Conservation (phyloP, 257 asterid genomes). For the Scutellaria baicalensis region DNA sequence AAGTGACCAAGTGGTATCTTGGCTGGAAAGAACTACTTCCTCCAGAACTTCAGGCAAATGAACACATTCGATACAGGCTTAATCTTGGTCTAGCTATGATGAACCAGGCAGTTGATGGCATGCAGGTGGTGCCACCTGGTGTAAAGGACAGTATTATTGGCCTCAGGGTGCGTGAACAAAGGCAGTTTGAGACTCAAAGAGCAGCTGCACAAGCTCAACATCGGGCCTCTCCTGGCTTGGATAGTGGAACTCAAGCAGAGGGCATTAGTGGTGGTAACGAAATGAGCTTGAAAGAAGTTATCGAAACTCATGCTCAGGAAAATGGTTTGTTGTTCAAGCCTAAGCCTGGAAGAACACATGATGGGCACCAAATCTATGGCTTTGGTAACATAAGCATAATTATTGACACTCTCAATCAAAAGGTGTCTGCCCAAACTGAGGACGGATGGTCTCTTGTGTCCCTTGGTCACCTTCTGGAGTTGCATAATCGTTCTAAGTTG, state of each 20-base stretch:
- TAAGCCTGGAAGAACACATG: slow-evolving; percentile 78
- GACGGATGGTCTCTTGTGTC: slow-evolving; percentile 65
- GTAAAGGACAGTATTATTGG: slow-evolving; percentile 63
- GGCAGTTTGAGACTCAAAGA: slow-evolving; percentile 74
- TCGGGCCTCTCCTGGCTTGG: slow-evolving; percentile 20
- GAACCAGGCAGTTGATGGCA: slow-evolving; percentile 81
- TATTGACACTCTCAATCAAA: slow-evolving; percentile 63
- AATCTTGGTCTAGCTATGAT: slow-evolving; percentile 70
- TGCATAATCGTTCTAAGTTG: slow-evolving; percentile 47
- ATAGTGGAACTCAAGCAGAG: slow-evolving; percentile 27
- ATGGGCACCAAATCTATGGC: slow-evolving; percentile 80
- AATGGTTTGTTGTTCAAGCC: slow-evolving; percentile 54
- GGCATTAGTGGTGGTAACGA: slow-evolving; percentile 27
- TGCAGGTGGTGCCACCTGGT: slow-evolving; percentile 78
- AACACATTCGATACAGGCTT: slow-evolving; percentile 56
- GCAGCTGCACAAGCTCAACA: slow-evolving; percentile 70
- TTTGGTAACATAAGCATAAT: slow-evolving; percentile 73
- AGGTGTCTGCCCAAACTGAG: slow-evolving; percentile 64
- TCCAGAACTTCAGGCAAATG: slow-evolving; percentile 65
- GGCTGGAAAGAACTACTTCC: slow-evolving; percentile 88
- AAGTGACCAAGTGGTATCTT: slow-evolving; percentile 69
- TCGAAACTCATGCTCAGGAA: slow-evolving; percentile 45
- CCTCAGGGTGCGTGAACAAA: slow-evolving; percentile 63
- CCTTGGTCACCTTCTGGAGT: slow-evolving; percentile 71
- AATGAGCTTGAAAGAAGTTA: slow-evolving; percentile 52